Conservation (phyloP, 495 filamentous ascomycete species). For the Aspergillus indologenus region DNA sequence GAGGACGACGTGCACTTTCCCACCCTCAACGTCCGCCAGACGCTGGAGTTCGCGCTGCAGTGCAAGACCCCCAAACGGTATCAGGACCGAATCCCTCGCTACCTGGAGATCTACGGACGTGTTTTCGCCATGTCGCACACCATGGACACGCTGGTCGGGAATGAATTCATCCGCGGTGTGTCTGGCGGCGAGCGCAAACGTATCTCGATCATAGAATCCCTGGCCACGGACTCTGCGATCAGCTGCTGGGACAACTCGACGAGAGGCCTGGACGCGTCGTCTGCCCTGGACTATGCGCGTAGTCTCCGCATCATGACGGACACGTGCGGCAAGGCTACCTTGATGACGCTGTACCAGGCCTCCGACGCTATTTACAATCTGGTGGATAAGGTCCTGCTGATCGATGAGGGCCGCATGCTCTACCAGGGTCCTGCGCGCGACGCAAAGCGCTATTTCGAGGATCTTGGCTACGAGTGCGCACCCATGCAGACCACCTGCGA, state of each 20-base stretch:
- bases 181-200: constrained; percentile 80
- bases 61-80: constrained; percentile 32
- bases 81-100: constrained; percentile 31
- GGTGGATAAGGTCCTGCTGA: constrained; percentile 57
- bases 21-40: constrained; percentile 79
- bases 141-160: constrained; percentile 46
- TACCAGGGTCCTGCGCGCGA: constrained; percentile 54
- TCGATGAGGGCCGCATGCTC: constrained; percentile 61
- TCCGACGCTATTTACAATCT: constrained; percentile 71
- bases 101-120: constrained; percentile 48
- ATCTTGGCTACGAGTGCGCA: constrained; percentile 55
- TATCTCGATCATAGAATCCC: constrained; percentile 50
- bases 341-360: constrained; percentile 77
- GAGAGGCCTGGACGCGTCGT: constrained; percentile 76
- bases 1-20: constrained; percentile 83
- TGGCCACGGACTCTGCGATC: constrained; percentile 67
- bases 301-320: constrained; percentile 68
- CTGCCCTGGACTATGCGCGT: constrained; percentile 67
- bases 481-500: constrained; percentile 60
- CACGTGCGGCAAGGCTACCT: constrained; percentile 66
- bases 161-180: constrained; percentile 58
- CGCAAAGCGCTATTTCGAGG: constrained; percentile 57
- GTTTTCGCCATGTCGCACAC: constrained; percentile 53
- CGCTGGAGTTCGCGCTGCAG: constrained; percentile 74
- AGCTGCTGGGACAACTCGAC: constrained; percentile 83